Percentiles rank a stretch among this genome's conserved stretches.
Conservation (phyloP, 139 green algal species). For the Chlamydomonas eustigma region DNA sequence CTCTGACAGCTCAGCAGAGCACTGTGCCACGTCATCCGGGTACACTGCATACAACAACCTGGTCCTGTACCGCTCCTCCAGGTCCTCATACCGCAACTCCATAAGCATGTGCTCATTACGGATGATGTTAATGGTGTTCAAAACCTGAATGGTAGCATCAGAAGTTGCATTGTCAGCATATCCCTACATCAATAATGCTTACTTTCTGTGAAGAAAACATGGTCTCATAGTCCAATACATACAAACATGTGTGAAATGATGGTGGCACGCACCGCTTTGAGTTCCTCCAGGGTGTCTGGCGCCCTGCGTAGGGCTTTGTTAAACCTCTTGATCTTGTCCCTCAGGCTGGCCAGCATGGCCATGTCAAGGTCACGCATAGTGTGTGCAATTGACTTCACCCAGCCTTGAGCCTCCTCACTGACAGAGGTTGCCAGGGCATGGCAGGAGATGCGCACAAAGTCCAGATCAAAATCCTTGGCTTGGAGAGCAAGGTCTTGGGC, state of each 20-base stretch:
- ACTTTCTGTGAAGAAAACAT: constrained; percentile 1
- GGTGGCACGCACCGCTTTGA: constrained; percentile 60
- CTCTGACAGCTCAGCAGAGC: constrained; percentile 28
- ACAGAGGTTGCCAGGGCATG: constrained; percentile 57
- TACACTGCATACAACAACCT: constrained; percentile 55
- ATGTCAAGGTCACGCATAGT: constrained; percentile 70
- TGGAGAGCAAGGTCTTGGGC: constrained; percentile 32
- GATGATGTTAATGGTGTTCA: constrained; percentile 56
- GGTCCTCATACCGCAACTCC: constrained; percentile 67
- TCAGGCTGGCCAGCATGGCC: constrained; percentile 28
- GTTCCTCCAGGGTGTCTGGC: constrained; percentile 63
- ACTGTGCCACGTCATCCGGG: constrained; percentile 25
- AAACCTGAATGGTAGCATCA: too few relatives aligned
- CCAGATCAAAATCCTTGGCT: constrained; percentile 54
- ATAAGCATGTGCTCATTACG: constrained; percentile 58
- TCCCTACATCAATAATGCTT: too few relatives aligned
- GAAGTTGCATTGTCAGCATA: too few relatives aligned
- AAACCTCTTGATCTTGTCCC: constrained; percentile 16
- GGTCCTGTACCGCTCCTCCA: constrained; percentile 79
- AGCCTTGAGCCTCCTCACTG: constrained; percentile 65
- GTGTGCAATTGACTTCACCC: constrained; percentile 59
- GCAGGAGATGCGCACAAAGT: constrained; percentile 67
- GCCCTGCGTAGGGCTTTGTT: constrained; percentile 5
- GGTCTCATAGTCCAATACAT: too few relatives aligned
- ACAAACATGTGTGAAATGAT: too few relatives aligned